These are phyloP conservation scores for Hymenoscyphus albidus DNA, from an alignment of 2,329 filamentous ascomycete genomes.

Conservation along the genomic window DNA sequence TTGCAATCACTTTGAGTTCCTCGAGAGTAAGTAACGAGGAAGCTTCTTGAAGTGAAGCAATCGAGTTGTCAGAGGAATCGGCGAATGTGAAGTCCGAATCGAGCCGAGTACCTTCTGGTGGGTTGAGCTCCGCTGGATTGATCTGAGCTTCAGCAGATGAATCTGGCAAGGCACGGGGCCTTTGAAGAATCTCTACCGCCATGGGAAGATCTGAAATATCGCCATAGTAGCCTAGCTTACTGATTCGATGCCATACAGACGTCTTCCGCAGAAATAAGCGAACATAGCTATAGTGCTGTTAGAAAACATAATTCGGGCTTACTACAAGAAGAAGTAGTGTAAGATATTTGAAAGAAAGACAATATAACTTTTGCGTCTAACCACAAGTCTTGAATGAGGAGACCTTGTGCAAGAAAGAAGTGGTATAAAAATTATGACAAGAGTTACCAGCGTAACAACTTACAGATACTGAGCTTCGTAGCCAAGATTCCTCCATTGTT, in stretches of 20 bases:
- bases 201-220: constrained; percentile 72
- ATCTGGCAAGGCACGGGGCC: constrained; percentile 50
- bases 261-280: constrained; percentile 90
- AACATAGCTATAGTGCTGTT: constrained; percentile 62
- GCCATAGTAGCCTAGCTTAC: constrained; percentile 71
- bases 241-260: constrained; percentile 82
- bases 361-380: background rate
- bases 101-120: constrained; percentile 46
- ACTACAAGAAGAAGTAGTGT: background rate
- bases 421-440: background rate
- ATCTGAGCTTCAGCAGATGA: constrained; percentile 20
- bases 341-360: background rate
- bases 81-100: constrained; percentile 69
- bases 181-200: constrained; percentile 64
- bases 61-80: constrained; percentile 68
- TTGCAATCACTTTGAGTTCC: constrained; percentile 79
- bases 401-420: background rate
- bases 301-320: constrained; percentile 5
- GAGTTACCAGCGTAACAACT: constrained; percentile 35
- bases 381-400: background rate
- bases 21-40: constrained; percentile 78
- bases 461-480: constrained; percentile 93
- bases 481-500: constrained; percentile 64
- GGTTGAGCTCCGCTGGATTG: constrained; percentile 45
- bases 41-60: constrained; percentile 78